Evolutionary conservation across 2,329 filamentous ascomycete genomes (phyloP).

Genomic region (Penicillium sp.): DNA sequence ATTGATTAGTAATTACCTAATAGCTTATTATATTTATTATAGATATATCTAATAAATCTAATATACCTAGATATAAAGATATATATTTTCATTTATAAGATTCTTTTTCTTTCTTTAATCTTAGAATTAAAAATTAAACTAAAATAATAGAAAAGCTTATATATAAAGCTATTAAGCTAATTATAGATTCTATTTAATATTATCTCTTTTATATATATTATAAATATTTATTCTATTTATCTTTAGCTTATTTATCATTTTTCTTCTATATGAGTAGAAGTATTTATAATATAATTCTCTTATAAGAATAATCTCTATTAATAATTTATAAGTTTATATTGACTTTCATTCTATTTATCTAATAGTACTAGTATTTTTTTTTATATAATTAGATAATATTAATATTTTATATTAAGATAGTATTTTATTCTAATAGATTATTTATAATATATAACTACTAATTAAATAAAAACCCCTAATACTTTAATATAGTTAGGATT

Average conservation of each 20-base stretch:
- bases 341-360: no score
- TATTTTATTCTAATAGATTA: no score
- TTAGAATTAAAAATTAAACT: neutral
- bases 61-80: neutral
- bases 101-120: neutral
- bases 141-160: no score
- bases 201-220: neutral
- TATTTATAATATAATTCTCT: neutral
- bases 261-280: neutral
- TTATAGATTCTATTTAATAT: neutral
- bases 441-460: no score
- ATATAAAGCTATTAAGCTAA: neutral
- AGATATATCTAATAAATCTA: neutral
- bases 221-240: neutral
- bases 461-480: no score
- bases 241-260: neutral
- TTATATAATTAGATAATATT: no score
- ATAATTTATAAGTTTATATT: neutral
- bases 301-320: neutral
- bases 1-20: neutral
- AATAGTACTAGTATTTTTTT: no score
- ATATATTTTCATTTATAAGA: neutral
- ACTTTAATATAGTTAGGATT: no score
- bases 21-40: neutral
- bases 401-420: no score